Base-by-base conservation (phyloP, 163 green algal genomes). In the Smithsoniella earleae region DNA sequence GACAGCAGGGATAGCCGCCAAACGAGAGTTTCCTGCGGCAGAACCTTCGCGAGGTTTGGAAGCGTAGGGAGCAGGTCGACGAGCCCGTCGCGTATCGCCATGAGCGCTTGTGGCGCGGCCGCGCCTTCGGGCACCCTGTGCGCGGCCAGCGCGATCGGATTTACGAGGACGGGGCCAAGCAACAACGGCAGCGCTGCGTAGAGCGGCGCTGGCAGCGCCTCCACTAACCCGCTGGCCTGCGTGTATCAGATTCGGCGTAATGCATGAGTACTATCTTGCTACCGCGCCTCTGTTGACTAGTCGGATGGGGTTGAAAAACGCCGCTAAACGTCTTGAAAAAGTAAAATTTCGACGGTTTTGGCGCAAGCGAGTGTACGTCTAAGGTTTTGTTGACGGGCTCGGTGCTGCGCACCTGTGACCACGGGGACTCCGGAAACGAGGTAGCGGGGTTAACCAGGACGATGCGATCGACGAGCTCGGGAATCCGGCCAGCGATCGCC, bases 381-480 rank as follows among this genome's bases (percentile, higher is more conserved):
- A n/a, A n/a, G n/a, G n/a, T n/a, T n/a, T n/a, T n/a, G n/a, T n/a
- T n/a, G n/a, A n/a, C n/a, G n/a, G n/a, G n/a, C n/a, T n/a, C n/a
- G n/a, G n/a, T n/a, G n/a, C n/a, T n/a, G n/a, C 86, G 88, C 5
- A 90, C 28, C 16, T 72, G 3, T 16, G 90, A 83, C 90, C 89
- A 96, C 27, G 82, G 66, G 20, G 79, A 86, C 46, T 76, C 54
- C 31, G 73, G 45, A 72, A 94, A 96, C 38, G 77, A 87, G 36
- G 87, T 96, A 38, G 92, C 92, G 2, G 91, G 92, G 85, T 96
- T 97, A 62, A 95, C 86, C 34, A 95, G 80, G 18, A 94, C 75
- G 3, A 92, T 18, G 5, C 86, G 74, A 69, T 90, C 81, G 0
- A 89, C 75, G 10, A 79, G 63, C 3, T 80, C 80, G 5, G 79